Evolutionary conservation across 192 early-diverging fungal species (phyloP).

Genomic region (Piromyces finnis): DNA sequence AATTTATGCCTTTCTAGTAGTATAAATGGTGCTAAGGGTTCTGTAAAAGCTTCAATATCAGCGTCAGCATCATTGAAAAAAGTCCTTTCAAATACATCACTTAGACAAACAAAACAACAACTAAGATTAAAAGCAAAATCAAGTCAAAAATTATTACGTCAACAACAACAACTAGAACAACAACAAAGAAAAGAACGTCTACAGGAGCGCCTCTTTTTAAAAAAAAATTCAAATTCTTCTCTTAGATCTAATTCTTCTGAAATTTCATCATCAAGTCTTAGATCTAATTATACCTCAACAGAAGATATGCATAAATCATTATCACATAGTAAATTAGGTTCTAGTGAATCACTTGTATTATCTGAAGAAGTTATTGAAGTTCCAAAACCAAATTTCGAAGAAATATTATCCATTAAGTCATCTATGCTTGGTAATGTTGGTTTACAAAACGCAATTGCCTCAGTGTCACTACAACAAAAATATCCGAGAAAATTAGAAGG

Average conservation of each 20-base stretch:
- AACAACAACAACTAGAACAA: background rate
- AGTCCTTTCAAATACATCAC: background rate
- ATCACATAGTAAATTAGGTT: background rate
- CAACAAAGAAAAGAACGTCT: background rate
- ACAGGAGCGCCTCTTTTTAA: background rate
- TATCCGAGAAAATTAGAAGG: conserved; percentile 49
- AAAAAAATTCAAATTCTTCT: background rate
- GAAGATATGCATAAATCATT: background rate
- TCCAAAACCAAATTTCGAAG: conserved; percentile 6
- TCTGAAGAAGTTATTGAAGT: background rate
- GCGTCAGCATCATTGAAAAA: background rate
- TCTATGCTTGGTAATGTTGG: conserved; percentile 78
- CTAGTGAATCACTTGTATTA: background rate
- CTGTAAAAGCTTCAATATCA: background rate
- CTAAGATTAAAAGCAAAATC: background rate
- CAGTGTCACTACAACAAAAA: conserved; percentile 16
- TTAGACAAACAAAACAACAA: background rate
- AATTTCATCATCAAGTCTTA: background rate
- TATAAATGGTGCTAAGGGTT: background rate
- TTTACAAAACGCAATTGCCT: conserved; percentile 77
- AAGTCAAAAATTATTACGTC: background rate
- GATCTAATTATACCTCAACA: background rate
- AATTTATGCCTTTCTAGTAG: background rate
- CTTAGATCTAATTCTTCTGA: background rate
- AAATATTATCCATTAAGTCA: conserved; percentile 47